These are phyloP conservation scores for Diphasiastrum complanatum DNA, from an alignment of 83 land plant genomes.

Conservation along the genomic window DNA sequence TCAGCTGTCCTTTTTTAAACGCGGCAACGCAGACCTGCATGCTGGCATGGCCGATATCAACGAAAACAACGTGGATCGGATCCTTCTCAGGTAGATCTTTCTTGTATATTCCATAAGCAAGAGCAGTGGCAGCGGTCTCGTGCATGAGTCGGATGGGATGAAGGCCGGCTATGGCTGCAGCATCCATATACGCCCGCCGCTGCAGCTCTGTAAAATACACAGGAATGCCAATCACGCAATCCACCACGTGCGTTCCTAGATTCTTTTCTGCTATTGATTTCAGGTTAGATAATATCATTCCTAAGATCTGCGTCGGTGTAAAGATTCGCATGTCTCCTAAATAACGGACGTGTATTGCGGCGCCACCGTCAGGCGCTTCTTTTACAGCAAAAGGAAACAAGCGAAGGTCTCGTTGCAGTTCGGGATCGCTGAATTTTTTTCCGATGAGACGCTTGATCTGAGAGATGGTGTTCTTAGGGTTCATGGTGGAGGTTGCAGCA, in stretches of 20 bases:
- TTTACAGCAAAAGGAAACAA: constrained; percentile 53
- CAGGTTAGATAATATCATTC: constrained; percentile 59
- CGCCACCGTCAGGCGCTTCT: constrained; percentile 59
- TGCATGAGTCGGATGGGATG: constrained; percentile 65
- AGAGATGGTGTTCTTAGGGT: constrained; percentile 58
- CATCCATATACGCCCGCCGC: constrained; percentile 70
- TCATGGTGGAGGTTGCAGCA: constrained; percentile 56
- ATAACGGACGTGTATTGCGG: constrained; percentile 54
- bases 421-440: constrained; percentile 54
- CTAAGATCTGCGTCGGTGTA: constrained; percentile 68
- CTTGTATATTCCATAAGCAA: constrained; percentile 83
- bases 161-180: constrained; percentile 69
- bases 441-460: constrained; percentile 76
- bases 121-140: constrained; percentile 77
- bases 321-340: constrained; percentile 43
- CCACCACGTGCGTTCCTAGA: constrained; percentile 50
- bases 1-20: constrained; percentile 67
- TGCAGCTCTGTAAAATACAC: constrained; percentile 73
- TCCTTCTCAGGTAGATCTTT: constrained; percentile 70
- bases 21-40: constrained; percentile 76
- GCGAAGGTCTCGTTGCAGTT: constrained; percentile 50
- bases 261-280: constrained; percentile 61
- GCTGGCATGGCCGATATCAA: constrained; percentile 70
- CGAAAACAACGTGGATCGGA: constrained; percentile 66
- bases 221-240: constrained; percentile 85